Evolutionary conservation across 768 basidiomycete genomes (phyloP), one percentile per base, ranked within the genome.

Genomic region (Calocybe indica): DNA sequence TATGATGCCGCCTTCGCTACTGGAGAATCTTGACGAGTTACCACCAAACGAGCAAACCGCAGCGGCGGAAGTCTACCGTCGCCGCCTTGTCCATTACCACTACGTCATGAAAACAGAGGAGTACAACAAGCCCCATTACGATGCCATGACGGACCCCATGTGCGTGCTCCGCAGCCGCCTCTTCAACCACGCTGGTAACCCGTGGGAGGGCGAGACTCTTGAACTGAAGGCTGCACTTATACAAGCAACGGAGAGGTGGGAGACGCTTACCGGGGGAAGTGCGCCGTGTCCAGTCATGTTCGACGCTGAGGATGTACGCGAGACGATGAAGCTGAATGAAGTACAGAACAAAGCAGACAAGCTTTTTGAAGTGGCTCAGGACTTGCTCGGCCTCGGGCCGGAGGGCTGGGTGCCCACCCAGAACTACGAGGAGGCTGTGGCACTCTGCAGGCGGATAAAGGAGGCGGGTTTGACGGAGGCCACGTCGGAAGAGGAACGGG

Each of bases 131-230:
- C 62, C 57, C 49, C 75, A 78, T 60, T 57, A 71, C 55, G 62
- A 34, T 0, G 67, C 68, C 0, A 59, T 75, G 46, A 59, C 56
- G 58, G 70, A 76, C 62, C 64, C 63, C 46, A 8, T 68, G 54
- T 34, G 22, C 51, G 15, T 58, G 53, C 56, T 76, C 63, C 59
- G 56, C 57, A n/a, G 62, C 58, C 70, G 70, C 49, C 71, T 79
- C 49, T 77, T 74, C 66, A 0, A 40, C 46, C 55, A 70, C 37
- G 72, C 78, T 42, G 39, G 76, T 62, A 57, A 43, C 47, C 71
- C 66, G 6, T 80, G 78, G 77, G 73, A 75, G 59, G 76, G 74
- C 49, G 75, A 79, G 55, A 74, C 72, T 52, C 55, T 60, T 62
- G 66, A 47, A 40, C 67, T 79, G 61, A 76, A 76, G 66, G 55